Conservation (phyloP, 2,329 filamentous ascomycete species). For the Colletotrichum australisinense region DNA sequence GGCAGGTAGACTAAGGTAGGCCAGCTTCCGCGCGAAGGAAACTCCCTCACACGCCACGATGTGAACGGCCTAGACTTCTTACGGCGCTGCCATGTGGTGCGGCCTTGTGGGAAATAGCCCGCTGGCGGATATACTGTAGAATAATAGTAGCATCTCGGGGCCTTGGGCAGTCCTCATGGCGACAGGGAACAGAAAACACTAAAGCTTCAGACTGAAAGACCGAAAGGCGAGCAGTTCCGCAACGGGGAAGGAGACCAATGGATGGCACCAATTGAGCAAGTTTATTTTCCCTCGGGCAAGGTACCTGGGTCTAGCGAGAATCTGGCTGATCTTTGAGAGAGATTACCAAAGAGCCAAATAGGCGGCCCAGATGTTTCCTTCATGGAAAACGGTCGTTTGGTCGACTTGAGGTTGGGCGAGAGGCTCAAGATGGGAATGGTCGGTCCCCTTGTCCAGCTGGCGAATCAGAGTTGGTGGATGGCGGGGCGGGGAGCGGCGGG, state of each 20-base stretch:
- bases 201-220: background rate
- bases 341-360: background rate
- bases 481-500: slow-evolving; percentile 19
- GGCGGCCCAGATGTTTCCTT: background rate
- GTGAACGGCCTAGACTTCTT: background rate
- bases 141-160: background rate
- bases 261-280: slow-evolving; percentile 41
- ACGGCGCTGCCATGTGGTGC: background rate
- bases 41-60: slow-evolving; percentile 17
- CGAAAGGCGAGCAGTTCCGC: background rate
- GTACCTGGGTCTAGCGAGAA: background rate
- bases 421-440: slow-evolving; percentile 20
- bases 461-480: slow-evolving; percentile 29
- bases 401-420: background rate
- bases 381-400: background rate
- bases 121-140: background rate
- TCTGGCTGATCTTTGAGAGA: background rate
- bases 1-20: background rate
- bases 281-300: slow-evolving; percentile 12
- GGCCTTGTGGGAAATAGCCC: background rate
- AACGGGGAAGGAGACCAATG: slow-evolving; percentile 27
- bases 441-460: background rate
- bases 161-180: background rate
- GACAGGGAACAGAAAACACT: background rate
- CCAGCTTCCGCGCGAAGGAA: background rate